Evolutionary conservation across 2,329 filamentous ascomycete species (phyloP).

Genomic region (Fusarium drepaniforme): DNA sequence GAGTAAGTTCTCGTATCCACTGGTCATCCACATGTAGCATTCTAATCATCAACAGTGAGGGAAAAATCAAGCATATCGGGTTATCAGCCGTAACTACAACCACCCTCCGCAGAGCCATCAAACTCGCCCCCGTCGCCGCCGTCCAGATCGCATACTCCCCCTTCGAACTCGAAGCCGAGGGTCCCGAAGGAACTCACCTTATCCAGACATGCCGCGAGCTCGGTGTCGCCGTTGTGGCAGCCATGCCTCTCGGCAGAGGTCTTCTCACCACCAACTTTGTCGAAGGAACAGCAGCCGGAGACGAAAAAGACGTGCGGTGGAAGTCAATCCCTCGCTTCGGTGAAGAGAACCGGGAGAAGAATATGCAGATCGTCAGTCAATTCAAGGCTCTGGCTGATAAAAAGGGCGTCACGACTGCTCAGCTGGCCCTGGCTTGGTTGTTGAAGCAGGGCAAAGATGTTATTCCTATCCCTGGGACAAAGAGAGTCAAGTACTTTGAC

Average conservation of each 20-base stretch:
- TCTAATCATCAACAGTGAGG: slow-evolving; percentile 48
- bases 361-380: slow-evolving; percentile 62
- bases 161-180: slow-evolving; percentile 71
- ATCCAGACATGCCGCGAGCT: slow-evolving; percentile 69
- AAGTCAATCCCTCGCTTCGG: slow-evolving; percentile 24
- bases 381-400: slow-evolving; percentile 62
- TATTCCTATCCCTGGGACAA: slow-evolving; percentile 64
- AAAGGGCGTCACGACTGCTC: slow-evolving; percentile 65
- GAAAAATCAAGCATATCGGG: slow-evolving; percentile 68
- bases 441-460: slow-evolving; percentile 68
- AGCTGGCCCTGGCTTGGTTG: slow-evolving; percentile 72
- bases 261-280: slow-evolving; percentile 65
- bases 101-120: slow-evolving; percentile 63
- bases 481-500: slow-evolving; percentile 55
- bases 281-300: slow-evolving; percentile 54
- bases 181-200: slow-evolving; percentile 54
- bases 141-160: slow-evolving; percentile 67
- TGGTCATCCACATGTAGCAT: neutral
- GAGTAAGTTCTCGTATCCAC: slow-evolving; percentile 27
- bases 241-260: slow-evolving; percentile 70
- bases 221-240: slow-evolving; percentile 68
- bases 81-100: slow-evolving; percentile 59
- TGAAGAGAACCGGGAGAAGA: slow-evolving; percentile 54
- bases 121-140: slow-evolving; percentile 62
- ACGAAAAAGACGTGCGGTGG: slow-evolving; percentile 8